A percentile compares a stretch with the other conserved stretches of the same genome.
Evolutionary conservation across 345 rosid genomes (phyloP).

Genomic region (Salix brachista): DNA sequence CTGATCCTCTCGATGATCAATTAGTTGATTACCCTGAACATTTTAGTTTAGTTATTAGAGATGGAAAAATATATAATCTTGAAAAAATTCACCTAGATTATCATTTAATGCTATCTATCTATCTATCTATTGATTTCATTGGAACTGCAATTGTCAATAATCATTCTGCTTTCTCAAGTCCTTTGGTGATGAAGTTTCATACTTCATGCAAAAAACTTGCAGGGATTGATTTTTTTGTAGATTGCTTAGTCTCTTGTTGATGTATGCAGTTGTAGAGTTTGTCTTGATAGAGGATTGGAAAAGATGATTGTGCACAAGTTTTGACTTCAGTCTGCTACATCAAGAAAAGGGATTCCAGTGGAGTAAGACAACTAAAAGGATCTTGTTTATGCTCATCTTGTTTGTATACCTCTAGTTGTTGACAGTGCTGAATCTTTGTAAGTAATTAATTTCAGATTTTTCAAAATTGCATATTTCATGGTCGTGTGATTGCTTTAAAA

Average conservation of each 20-base stretch:
- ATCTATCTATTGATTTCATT: not conserved
- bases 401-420: not conserved
- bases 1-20: not conserved
- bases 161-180: not conserved
- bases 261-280: constrained; percentile 4
- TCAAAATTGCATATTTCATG: not conserved
- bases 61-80: not conserved
- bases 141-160: not conserved
- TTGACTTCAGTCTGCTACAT: not conserved
- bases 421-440: not conserved
- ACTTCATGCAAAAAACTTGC: not conserved
- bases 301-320: constrained; percentile 7
- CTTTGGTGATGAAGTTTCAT: not conserved
- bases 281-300: not conserved
- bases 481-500: not conserved
- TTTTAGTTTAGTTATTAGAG: not conserved
- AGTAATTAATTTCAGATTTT: not conserved
- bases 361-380: constrained; percentile 16
- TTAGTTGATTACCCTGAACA: not conserved
- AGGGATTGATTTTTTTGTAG: not conserved
- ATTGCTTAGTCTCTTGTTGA: not conserved
- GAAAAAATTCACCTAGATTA: not conserved
- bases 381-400: constrained; percentile 10
- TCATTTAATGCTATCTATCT: not conserved
- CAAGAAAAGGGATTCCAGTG: not conserved